Base-by-base conservation (phyloP, 768 basidiomycete genomes). In the Leccinum olivaceopallidum region DNA sequence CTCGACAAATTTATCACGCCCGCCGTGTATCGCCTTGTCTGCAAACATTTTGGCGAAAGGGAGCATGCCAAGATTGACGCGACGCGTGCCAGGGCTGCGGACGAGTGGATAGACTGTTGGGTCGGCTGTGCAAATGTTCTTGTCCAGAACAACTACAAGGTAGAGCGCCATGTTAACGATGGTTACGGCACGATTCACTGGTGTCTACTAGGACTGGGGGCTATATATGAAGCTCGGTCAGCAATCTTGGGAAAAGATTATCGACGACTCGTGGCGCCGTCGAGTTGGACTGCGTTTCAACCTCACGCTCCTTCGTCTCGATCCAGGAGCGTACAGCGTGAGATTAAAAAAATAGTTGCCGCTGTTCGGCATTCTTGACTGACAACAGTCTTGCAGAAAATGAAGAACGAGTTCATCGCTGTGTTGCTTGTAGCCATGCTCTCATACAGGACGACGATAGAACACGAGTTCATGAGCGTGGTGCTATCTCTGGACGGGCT, bases 51-150 rank as follows among this genome's bases (percentile, higher is more conserved):
- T 69, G 69, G 71, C 53, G 78, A 77, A 26, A 69, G 69, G 20
- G 64, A 67, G 32, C 49, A 66, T 18, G 61, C 59, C 16, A 63
- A 57, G 56, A 59, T 53, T 10, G 64, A 65, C 22, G 65, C 71
- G 53, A 58, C 63, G 58, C 65, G 71, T 53, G 52, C 63, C 9
- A 61, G 61, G 30, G 80, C 82, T 54, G 79, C 85, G 28, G 83
- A 85, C 65, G 68, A 72, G 28, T 84, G 90, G 79, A 78, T 91
- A 34, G 82, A 85, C 57, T 88, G 86, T 65, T 94, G 91, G 90
- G 78, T 89, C 7, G 84, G 86, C 5, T 92, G 88, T 64, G 85
- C 84, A 1, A 79, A 79, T 58, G 79, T 92, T 18, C 66, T 86
- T 16, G 81, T 89, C 6, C 81, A 82, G 63, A 83, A 84, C 59